These are phyloP conservation scores for Shiraia sp. DNA, from an alignment of 2,329 filamentous ascomycete genomes.

Conservation along the genomic window DNA sequence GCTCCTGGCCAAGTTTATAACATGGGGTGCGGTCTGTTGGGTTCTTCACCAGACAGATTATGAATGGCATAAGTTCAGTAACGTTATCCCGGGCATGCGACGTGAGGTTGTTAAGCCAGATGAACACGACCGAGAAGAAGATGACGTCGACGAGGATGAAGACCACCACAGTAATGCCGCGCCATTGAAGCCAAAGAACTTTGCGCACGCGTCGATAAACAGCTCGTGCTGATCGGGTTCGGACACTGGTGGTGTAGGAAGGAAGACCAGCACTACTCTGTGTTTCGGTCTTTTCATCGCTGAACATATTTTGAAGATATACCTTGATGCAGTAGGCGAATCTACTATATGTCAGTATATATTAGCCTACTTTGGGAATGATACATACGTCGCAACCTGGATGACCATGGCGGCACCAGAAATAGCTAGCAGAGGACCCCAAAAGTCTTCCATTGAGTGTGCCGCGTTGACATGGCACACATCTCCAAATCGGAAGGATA, in stretches of 20 bases:
- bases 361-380: conserved; percentile 2
- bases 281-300: conserved; percentile 70
- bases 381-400: conserved; percentile 78
- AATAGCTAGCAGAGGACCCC: conserved; percentile 85
- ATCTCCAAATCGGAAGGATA: conserved; percentile 89
- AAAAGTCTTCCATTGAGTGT: conserved; percentile 81
- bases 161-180: conserved; percentile 85
- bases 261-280: conserved; percentile 69
- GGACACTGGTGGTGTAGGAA: conserved; percentile 69
- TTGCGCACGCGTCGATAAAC: conserved; percentile 85
- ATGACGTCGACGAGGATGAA: conserved; percentile 90
- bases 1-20: conserved; percentile 58
- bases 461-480: conserved; percentile 94
- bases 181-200: conserved; percentile 91
- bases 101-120: conserved; percentile 73
- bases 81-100: conserved; percentile 60
- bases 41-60: conserved; percentile 67
- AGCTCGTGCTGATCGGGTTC: conserved; percentile 80
- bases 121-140: conserved; percentile 90
- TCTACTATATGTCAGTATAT: conserved; percentile 28
- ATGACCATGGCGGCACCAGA: conserved; percentile 75
- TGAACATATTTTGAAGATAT: conserved; percentile 78
- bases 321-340: conserved; percentile 88
- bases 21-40: conserved; percentile 69
- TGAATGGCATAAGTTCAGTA: conserved; percentile 65